Base-by-base conservation (phyloP, 2,329 filamentous ascomycete species). In the Fusarium marasasianum region DNA sequence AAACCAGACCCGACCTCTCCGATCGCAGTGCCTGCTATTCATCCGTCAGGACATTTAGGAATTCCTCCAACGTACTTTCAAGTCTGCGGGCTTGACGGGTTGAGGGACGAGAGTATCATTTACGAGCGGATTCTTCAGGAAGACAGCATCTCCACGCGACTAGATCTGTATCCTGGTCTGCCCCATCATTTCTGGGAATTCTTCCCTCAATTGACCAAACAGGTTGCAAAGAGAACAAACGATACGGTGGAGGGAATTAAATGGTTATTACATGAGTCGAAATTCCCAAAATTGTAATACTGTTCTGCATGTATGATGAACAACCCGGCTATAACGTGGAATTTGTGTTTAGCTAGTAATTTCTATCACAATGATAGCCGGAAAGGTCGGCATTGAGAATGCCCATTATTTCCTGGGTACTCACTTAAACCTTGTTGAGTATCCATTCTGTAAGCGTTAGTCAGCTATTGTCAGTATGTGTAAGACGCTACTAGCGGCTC, bases 391-490 rank as follows among this genome's bases (percentile, higher is more conserved):
- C 26, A 56, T 15, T 18, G 10, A 10, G 8, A 33, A 33, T 13
- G 20, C 12, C 18, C 24, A 43, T 33, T 38, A 12, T 31, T 43
- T 18, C n/a, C 45, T 48, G 7, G 7, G 22, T 14, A 5, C 41
- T 22, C 18, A 13, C 13, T 6, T 35, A 26, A 38, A 58, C 48
- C 41, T 47, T 37, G 37, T 24, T 44, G 10, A 20, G 9, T 14
- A 6, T 15, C 11, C 7, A 33, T n/a, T 15, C 22, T 35, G 63
- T 61, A 22, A 43, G 63, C 66, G 13, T 68, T 68, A 61, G 69
- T 73, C 51, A 70, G 64, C 69, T 2, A 69, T 35, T 70, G 69
- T 73, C 59, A 73, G 64, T 45, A 37, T 73, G 41, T 70, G 70
- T 73, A 70, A 73, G 69, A 29, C 43, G 14, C 33, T 37, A 24